Evolutionary conservation across 495 filamentous ascomycete species (phyloP).

Genomic region (Talaromyces thailandensis): DNA sequence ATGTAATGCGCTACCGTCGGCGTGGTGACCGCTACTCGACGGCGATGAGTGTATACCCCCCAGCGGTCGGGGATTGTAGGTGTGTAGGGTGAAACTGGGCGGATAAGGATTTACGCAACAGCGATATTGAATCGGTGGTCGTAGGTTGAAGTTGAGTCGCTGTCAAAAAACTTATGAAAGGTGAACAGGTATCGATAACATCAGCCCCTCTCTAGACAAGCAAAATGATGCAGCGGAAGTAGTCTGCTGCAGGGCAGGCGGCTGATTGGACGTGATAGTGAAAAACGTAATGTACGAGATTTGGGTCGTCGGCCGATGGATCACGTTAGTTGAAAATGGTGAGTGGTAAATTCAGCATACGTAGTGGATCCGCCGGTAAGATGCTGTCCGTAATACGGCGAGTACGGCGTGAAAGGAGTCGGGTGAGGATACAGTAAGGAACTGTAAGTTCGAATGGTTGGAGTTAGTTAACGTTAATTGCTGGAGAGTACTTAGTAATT

Average conservation of each 20-base stretch:
- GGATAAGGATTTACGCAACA: constrained; percentile 6
- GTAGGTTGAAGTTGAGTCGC: background rate
- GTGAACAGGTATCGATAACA: background rate
- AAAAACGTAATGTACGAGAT: background rate
- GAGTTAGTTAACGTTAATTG: too few species aligned
- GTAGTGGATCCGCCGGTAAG: background rate
- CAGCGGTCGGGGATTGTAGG: constrained; percentile 37
- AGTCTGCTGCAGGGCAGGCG: background rate
- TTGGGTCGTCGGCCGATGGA: background rate
- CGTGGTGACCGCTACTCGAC: constrained; percentile 43
- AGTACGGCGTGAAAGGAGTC: background rate
- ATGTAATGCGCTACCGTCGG: constrained; percentile 30
- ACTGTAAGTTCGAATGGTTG: too few species aligned
- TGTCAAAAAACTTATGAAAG: background rate
- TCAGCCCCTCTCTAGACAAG: background rate
- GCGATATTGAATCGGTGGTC: too few species aligned
- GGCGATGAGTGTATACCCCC: constrained; percentile 23
- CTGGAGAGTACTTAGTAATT: background rate
- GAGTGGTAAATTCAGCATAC: too few species aligned
- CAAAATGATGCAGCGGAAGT: background rate
- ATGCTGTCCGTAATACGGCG: too few species aligned
- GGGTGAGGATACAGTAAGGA: too few species aligned
- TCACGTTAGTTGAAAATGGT: background rate
- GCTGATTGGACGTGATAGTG: constrained; percentile 2
- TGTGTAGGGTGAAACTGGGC: constrained; percentile 3